These are phyloP conservation scores for Apiotrichum sp. DNA, from an alignment of 1,284 basidiomycete genomes.

Conservation along the genomic window DNA sequence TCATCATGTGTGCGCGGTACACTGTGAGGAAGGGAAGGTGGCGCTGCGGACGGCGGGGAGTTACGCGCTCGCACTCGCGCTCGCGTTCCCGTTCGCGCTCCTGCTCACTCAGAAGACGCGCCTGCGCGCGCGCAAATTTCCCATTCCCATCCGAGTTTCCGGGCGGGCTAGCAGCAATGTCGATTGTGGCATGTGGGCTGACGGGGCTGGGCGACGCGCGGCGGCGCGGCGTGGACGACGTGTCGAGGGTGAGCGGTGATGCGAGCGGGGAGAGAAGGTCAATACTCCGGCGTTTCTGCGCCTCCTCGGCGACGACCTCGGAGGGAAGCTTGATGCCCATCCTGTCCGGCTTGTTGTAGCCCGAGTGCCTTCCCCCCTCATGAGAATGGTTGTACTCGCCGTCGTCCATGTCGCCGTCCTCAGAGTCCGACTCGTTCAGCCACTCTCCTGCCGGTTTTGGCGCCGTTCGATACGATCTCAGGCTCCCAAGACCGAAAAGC, in stretches of 20 bases:
- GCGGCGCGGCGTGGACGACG: not conserved
- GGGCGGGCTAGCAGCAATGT: not conserved
- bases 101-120: not conserved
- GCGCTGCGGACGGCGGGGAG: not conserved
- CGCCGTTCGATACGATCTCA: not conserved
- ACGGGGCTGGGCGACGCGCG: not conserved
- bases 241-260: not conserved
- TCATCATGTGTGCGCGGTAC: constrained; percentile 91
- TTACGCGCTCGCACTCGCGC: not conserved
- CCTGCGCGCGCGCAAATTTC: not conserved
- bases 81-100: not conserved
- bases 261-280: not conserved
- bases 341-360: constrained; percentile 33
- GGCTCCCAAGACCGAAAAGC: not conserved
- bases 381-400: constrained; percentile 29
- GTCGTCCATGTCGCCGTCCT: constrained; percentile 33
- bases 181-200: constrained; percentile 1
- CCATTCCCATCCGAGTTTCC: not conserved
- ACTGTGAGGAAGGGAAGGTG: constrained; percentile 63
- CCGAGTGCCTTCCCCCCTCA: constrained; percentile 5
- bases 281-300: not conserved
- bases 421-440: constrained; percentile 32
- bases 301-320: constrained; percentile 11
- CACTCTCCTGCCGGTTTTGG: constrained; percentile 32
- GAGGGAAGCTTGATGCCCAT: constrained; percentile 10